phyloP scores from a whole-genome alignment of 768 basidiomycete species.

The Suillus hirtellus region DNA sequence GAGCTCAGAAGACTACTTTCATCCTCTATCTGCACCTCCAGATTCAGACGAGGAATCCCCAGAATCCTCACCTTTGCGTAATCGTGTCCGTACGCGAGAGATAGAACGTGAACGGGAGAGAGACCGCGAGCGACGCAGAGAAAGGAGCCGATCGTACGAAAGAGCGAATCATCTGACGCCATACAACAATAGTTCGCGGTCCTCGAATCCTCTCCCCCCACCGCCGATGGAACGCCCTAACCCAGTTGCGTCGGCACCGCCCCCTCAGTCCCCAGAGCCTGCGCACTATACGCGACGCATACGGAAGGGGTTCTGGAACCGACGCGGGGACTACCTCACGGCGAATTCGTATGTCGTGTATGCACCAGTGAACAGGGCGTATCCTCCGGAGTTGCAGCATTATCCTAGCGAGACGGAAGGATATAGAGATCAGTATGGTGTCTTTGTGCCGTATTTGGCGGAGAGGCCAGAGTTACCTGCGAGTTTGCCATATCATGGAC shows the following conservation, averaged over 20 bases:
- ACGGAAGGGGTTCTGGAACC: constrained; percentile 70
- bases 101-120: constrained; percentile 7
- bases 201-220: constrained; percentile 29
- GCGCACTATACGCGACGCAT: constrained; percentile 32
- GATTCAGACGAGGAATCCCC: constrained; percentile 15
- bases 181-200: neutral
- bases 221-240: constrained; percentile 28
- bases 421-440: constrained; percentile 56
- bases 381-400: constrained; percentile 58
- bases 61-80: constrained; percentile 20
- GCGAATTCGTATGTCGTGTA: constrained; percentile 59
- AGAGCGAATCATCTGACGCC: constrained; percentile 1
- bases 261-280: constrained; percentile 31
- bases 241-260: constrained; percentile 28
- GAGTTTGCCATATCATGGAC: constrained; percentile 59
- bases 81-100: constrained; percentile 18
- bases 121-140: neutral
- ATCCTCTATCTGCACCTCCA: constrained; percentile 24
- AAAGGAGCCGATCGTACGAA: neutral
- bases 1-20: constrained; percentile 29
- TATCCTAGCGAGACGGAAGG: constrained; percentile 59
- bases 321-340: constrained; percentile 73
- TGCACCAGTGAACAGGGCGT: constrained; percentile 55
- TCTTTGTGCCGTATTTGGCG: constrained; percentile 40
- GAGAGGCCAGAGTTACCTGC: constrained; percentile 59